These are phyloP conservation scores for Cucurbita ficifolia DNA, from an alignment of 306 rosid species.

Conservation along the genomic window DNA sequence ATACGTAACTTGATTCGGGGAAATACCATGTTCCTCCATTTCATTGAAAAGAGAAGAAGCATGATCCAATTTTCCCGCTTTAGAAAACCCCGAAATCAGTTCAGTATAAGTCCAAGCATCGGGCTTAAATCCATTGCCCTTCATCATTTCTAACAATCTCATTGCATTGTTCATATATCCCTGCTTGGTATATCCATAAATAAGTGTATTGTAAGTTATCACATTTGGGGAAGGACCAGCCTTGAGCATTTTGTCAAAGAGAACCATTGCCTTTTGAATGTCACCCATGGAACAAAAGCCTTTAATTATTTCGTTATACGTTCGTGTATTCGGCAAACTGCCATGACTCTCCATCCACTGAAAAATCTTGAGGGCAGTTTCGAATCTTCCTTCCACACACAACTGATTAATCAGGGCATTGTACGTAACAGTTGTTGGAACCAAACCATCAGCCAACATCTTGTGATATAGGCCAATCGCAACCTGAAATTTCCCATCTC, in stretches of 20 bases:
- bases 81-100: conserved; percentile 25
- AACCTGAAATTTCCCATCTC: conserved; percentile 17
- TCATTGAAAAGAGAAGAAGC: conserved; percentile 16
- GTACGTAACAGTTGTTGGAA: conserved; percentile 20
- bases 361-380: conserved; percentile 12
- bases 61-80: conserved; percentile 6
- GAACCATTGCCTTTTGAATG: conserved; percentile 20
- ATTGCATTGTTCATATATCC: conserved; percentile 22
- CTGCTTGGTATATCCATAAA: conserved; percentile 8
- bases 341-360: conserved; percentile 25
- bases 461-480: conserved; percentile 30
- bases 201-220: conserved; percentile 23
- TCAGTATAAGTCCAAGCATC: conserved; percentile 25
- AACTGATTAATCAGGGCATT: conserved; percentile 26
- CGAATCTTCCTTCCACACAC: conserved; percentile 19
- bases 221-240: conserved; percentile 17
- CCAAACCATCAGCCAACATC: conserved; percentile 23
- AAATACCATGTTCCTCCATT: conserved; percentile 23
- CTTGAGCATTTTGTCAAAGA: conserved; percentile 27
- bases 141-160: conserved; percentile 27
- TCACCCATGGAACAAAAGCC: conserved; percentile 18
- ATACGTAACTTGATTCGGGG: conserved; percentile 23
- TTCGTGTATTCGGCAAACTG: conserved; percentile 16
- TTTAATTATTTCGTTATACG: conserved; percentile 25
- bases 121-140: conserved; percentile 23